Percentiles rank a stretch among this genome's conserved stretches.
Evolutionary conservation across 75 land plant genomes (phyloP).

Genomic region (Selaginella moellendorffii): DNA sequence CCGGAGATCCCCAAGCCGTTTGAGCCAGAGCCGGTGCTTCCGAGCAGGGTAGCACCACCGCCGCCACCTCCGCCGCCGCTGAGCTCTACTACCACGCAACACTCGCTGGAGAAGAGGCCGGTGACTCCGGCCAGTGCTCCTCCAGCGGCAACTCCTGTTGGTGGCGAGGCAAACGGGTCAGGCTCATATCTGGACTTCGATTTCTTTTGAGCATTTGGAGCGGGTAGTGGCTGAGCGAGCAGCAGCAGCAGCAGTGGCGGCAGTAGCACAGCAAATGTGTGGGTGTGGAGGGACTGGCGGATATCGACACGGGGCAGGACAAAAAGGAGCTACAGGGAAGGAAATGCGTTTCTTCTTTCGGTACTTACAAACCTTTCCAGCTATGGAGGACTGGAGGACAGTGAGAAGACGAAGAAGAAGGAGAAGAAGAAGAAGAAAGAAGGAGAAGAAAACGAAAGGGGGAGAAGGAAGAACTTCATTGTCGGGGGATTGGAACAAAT

Average conservation of each 20-base stretch:
- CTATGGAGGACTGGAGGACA: neutral
- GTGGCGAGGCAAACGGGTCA: neutral
- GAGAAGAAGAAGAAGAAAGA: no score
- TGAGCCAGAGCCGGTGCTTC: neutral
- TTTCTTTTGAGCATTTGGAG: neutral
- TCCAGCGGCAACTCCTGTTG: neutral
- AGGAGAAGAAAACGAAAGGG: no score
- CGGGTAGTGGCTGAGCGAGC: neutral
- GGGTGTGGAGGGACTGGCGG: neutral
- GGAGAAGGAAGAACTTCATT: no score
- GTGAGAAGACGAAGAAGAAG: no score
- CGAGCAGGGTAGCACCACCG: neutral
- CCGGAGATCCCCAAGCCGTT: slow-evolving; percentile 38
- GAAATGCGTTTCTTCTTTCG: neutral
- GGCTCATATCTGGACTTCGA: neutral
- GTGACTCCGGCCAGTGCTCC: neutral
- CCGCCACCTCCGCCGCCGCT: neutral
- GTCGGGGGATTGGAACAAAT: no score
- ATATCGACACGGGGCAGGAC: neutral
- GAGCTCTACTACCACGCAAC: no score
- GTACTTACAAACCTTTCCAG: neutral
- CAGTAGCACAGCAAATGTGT: neutral
- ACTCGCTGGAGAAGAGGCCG: neutral
- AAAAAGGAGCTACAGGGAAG: neutral
- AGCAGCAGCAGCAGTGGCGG: neutral